These are phyloP conservation scores for Aspergillus sclerotioniger DNA, from an alignment of 495 filamentous ascomycete genomes.

Conservation along the genomic window DNA sequence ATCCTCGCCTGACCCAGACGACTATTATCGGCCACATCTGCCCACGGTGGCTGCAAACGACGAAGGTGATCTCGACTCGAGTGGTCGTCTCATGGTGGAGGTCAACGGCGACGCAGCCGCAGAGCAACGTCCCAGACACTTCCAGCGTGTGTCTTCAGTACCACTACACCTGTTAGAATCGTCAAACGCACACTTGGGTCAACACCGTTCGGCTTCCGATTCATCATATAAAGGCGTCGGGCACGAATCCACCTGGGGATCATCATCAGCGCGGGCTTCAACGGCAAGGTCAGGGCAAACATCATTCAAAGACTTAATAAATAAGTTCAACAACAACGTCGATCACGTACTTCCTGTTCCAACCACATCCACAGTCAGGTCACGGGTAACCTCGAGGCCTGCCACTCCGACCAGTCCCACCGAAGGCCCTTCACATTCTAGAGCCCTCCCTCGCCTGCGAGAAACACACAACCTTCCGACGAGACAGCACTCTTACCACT, in stretches of 20 bases:
- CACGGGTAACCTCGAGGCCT: conserved; percentile 28
- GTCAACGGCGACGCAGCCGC: conserved; percentile 25
- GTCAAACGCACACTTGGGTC: conserved; percentile 26
- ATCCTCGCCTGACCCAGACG: conserved; percentile 51
- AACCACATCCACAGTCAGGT: conserved; percentile 31
- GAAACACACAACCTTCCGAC: conserved; percentile 23
- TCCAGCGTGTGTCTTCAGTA: conserved; percentile 29
- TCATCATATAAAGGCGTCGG: conserved; percentile 28
- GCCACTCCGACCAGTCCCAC: conserved; percentile 33
- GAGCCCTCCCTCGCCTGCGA: conserved; percentile 29
- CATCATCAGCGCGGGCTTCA: conserved; percentile 20
- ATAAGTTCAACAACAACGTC: conserved; percentile 57
- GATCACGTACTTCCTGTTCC: conserved; percentile 54
- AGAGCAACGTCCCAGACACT: conserved; percentile 15
- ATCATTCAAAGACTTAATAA: conserved; percentile 60
- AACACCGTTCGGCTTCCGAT: conserved; percentile 39
- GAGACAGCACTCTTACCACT: conserved; percentile 8
- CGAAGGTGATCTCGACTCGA: conserved; percentile 24
- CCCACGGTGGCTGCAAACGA: conserved; percentile 24
- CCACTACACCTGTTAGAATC: conserved; percentile 26
- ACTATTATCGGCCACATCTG: conserved; percentile 48
- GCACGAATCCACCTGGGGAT: conserved; percentile 18
- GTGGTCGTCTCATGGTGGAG: conserved; percentile 25
- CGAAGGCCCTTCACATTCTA: conserved; percentile 24
- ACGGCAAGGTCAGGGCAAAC: conserved; percentile 41